phyloP scores from a whole-genome alignment of 768 basidiomycete genomes.

The Leucocoprinus sp. region DNA sequence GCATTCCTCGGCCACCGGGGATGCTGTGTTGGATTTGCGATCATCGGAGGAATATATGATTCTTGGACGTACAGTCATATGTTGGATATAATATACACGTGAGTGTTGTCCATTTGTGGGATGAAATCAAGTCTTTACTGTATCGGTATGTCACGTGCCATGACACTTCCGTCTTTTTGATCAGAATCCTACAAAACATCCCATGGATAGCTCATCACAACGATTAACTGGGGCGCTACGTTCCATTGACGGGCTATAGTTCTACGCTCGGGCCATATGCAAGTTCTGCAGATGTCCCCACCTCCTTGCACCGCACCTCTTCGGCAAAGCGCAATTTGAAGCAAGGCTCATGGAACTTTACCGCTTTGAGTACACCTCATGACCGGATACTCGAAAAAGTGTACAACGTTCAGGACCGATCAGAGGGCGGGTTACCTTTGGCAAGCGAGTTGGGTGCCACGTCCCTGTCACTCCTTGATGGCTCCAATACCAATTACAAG shows the following conservation, averaged over 20 bases:
- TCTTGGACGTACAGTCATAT: too few relatives aligned
- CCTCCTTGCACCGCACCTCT: neutral
- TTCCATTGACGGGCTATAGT: conserved; percentile 1
- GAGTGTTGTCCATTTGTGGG: too few relatives aligned
- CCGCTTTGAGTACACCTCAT: conserved; percentile 9
- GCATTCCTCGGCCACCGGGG: neutral
- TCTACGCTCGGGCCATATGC: conserved; percentile 4
- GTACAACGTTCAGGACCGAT: conserved; percentile 3
- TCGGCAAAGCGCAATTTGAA: conserved; percentile 6
- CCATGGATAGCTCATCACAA: neutral
- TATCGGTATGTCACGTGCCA: too few relatives aligned
- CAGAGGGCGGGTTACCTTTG: conserved; percentile 4
- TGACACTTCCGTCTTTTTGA: too few relatives aligned
- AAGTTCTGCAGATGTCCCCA: neutral
- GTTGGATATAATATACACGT: too few relatives aligned
- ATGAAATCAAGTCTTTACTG: too few relatives aligned
- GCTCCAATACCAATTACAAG: too few relatives aligned
- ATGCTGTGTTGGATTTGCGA: neutral
- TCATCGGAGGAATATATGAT: neutral
- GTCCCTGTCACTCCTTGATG: neutral
- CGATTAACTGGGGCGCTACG: neutral
- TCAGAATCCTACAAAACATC: neutral
- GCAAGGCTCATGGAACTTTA: conserved; percentile 4
- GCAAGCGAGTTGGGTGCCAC: neutral
- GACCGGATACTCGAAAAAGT: conserved; percentile 5